phyloP scores from a whole-genome alignment of 2,329 filamentous ascomycete species.

The Colletotrichum sp. region DNA sequence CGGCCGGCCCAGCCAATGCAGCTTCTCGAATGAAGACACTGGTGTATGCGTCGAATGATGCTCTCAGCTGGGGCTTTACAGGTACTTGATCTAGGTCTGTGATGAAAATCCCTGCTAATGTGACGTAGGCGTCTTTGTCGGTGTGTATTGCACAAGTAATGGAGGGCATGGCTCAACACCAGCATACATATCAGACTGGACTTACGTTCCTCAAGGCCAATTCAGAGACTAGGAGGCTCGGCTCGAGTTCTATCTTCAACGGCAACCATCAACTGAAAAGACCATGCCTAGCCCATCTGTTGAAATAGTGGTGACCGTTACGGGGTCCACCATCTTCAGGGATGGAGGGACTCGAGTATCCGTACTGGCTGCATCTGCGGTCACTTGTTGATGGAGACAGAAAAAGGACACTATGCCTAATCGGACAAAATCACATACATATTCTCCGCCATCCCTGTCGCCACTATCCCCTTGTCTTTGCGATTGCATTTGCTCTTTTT shows the following conservation, averaged over 20 bases:
- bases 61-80: conserved; percentile 28
- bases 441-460: neutral
- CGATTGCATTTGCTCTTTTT: neutral
- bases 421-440: neutral
- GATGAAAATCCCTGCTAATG: neutral
- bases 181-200: conserved; percentile 54
- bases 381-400: neutral
- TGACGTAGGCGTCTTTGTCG: conserved; percentile 49
- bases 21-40: conserved; percentile 35
- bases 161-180: conserved; percentile 46
- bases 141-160: conserved; percentile 59
- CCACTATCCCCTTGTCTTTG: neutral
- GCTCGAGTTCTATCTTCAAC: neutral
- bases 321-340: neutral
- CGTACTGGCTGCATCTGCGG: neutral
- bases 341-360: neutral
- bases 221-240: conserved; percentile 34
- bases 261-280: neutral
- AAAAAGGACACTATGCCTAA: neutral
- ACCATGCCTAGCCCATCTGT: neutral
- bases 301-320: neutral
- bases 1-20: conserved; percentile 37
- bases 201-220: conserved; percentile 44
- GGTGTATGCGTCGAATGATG: conserved; percentile 31
- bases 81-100: conserved; percentile 29